Percentiles rank a stretch among this genome's conserved stretches.
Evolutionary conservation across 257 asterid species (phyloP).

Genomic region (Primulina huaijiensis): DNA sequence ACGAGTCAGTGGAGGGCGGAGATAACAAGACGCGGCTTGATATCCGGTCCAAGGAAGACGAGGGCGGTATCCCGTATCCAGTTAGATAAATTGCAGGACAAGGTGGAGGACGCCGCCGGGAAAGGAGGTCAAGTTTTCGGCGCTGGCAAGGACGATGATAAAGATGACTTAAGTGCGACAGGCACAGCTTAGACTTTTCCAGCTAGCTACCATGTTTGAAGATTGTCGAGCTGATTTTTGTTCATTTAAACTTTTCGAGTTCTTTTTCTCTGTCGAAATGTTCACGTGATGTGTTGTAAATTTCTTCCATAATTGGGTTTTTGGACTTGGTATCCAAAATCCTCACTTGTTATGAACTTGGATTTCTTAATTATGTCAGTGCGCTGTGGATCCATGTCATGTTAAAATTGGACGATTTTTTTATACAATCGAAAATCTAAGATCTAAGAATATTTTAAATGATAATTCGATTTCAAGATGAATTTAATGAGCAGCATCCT

Average conservation of each 20-base stretch:
- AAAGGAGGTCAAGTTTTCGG: slow-evolving; percentile 76
- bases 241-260: not conserved
- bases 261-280: not conserved
- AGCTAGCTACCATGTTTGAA: too few relatives aligned
- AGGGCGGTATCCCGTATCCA: slow-evolving; percentile 68
- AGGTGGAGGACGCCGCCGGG: slow-evolving; percentile 83
- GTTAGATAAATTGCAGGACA: slow-evolving; percentile 61
- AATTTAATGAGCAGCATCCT: not conserved
- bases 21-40: slow-evolving; percentile 61
- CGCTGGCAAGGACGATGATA: slow-evolving; percentile 57
- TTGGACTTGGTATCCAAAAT: not conserved
- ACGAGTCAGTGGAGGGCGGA: slow-evolving; percentile 62
- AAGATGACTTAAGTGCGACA: slow-evolving; percentile 66
- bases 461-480: not conserved
- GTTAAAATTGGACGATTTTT: not conserved
- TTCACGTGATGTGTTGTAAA: not conserved
- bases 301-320: not conserved
- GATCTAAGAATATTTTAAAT: too few relatives aligned
- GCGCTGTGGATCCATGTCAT: not conserved
- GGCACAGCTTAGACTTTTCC: slow-evolving; percentile 49
- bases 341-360: not conserved
- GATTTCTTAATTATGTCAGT: not conserved
- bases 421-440: not conserved
- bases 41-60: slow-evolving; percentile 71
- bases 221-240: not conserved